Percentiles rank a stretch among this genome's conserved stretches.
phyloP scores from a whole-genome alignment of 371 early-diverging fungal species.

The Dinochytrium kinnereticum region DNA sequence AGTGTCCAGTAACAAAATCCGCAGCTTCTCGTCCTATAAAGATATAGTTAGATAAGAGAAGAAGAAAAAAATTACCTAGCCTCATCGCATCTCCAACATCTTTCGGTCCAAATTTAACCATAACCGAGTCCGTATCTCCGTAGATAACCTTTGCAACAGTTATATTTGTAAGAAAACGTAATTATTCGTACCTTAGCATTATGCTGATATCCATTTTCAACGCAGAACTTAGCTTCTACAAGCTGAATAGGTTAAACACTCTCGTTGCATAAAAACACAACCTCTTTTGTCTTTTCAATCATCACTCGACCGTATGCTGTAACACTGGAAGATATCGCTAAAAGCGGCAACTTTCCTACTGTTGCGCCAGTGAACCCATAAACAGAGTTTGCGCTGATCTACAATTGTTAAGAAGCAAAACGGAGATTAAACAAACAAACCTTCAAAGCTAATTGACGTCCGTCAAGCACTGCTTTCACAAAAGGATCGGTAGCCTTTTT shows the following conservation, averaged over 20 bases:
- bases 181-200: constrained; percentile 62
- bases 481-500: constrained; percentile 95
- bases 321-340: constrained; percentile 98
- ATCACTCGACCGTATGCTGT: constrained; percentile 99
- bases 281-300: constrained; percentile 92
- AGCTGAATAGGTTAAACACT: constrained; percentile 43
- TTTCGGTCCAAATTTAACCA: constrained; percentile 96
- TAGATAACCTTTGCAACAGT: constrained; percentile 83
- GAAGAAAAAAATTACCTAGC: constrained; percentile 60
- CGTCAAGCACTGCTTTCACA: constrained; percentile 92
- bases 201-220: constrained; percentile 85
- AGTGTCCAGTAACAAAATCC: constrained; percentile 81
- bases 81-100: constrained; percentile 87
- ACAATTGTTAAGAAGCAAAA: constrained; percentile 3
- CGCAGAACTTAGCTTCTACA: constrained; percentile 86
- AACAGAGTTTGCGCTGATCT: constrained; percentile 98
- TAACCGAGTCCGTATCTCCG: constrained; percentile 99
- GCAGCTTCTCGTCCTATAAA: constrained; percentile 78
- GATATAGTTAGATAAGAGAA: background rate
- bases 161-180: background rate
- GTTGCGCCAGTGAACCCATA: constrained; percentile 99
- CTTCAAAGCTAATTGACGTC: constrained; percentile 98
- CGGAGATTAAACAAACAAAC: constrained; percentile 39
- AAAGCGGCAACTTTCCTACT: constrained; percentile 96
- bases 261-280: constrained; percentile 19